Base-by-base conservation (phyloP, 108 stramenopile genomes). In the Pseudonitzschia multistriata region DNA sequence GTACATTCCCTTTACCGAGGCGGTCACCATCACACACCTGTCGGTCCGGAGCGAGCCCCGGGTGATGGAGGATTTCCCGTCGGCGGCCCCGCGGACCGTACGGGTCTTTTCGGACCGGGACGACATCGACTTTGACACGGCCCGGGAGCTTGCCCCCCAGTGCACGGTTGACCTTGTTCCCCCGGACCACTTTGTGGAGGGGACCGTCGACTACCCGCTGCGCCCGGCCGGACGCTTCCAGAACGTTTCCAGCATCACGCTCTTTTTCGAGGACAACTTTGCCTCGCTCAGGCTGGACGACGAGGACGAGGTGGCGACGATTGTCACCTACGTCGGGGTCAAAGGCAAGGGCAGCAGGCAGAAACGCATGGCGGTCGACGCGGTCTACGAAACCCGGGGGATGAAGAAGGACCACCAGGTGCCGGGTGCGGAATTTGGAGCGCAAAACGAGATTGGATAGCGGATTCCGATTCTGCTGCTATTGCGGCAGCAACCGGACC, bases 201-300 rank as follows among this genome's bases (percentile, higher is more conserved):
- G 90, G 2, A 90, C 89, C 1, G 84, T 90, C 48, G 93, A 94
- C 73, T 94, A 91, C 74, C 89, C 89, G 5, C 66, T 88, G 42
- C 81, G 93, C 61, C 93, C 93, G 22, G 93, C 89, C 0, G 89
- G 89, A 25, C 70, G 87, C 35, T 94, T 94, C 71, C 88, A 89
- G 61, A 86, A 85, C 62, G 83, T 88, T 67, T 75, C 82, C 5
- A 83, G 86, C 63, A 64, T 94, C 24, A 87, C 89, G 1, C 70
- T 94, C n/a, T 90, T 87, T 73, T 80, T 94, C 52, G 74, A 60
- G 45, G 81, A 85, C 67, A 94, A 94, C 77, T 85, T 82, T 71
- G 74, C 62, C 7, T 77, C 7, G 15, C 70, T 11, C 4, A 14
- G 8, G 19, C 79, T 83, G 22, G 71, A 71, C 37, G 81, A 80